phyloP scores from a whole-genome alignment of 768 basidiomycete genomes.

The Lentinula guzmanii region DNA sequence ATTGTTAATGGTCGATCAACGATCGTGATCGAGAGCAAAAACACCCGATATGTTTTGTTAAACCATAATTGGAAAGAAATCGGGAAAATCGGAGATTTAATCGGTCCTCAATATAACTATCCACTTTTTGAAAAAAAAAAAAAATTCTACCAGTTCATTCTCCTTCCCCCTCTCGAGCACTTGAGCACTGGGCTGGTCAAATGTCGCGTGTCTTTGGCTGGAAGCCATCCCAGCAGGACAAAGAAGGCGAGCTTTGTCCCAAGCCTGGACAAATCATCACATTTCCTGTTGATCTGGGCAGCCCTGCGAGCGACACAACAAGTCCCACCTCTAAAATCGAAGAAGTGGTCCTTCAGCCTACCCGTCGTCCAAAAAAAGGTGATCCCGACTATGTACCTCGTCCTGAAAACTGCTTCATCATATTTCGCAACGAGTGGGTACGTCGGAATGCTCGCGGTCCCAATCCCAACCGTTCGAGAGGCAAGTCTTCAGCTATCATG shows the following conservation, averaged over 20 bases:
- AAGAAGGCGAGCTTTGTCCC: neutral
- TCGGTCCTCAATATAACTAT: neutral
- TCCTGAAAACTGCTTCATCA: slow-evolving; percentile 52
- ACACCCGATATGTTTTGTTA: neutral
- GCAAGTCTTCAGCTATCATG: slow-evolving; percentile 24
- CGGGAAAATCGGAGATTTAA: neutral
- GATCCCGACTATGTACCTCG: slow-evolving; percentile 28
- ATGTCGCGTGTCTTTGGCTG: neutral
- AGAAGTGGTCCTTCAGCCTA: neutral
- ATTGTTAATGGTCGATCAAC: neutral
- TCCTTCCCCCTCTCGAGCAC: neutral
- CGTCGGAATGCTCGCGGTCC: neutral
- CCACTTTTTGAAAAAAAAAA: neutral
- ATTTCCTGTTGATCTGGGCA: neutral
- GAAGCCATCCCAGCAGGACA: neutral
- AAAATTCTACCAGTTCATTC: too few relatives aligned
- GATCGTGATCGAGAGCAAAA: slow-evolving; percentile 1
- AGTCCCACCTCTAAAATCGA: neutral
- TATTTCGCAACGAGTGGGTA: slow-evolving; percentile 40
- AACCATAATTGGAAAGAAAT: neutral
- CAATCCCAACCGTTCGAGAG: slow-evolving; percentile 9
- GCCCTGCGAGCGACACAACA: neutral
- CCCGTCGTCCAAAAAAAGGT: neutral
- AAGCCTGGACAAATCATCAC: neutral
- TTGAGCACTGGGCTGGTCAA: neutral